Evolutionary conservation across 2,329 filamentous ascomycete genomes (phyloP), one percentile per base, ranked within the genome.

Genomic region (Colletotrichum cereale): DNA sequence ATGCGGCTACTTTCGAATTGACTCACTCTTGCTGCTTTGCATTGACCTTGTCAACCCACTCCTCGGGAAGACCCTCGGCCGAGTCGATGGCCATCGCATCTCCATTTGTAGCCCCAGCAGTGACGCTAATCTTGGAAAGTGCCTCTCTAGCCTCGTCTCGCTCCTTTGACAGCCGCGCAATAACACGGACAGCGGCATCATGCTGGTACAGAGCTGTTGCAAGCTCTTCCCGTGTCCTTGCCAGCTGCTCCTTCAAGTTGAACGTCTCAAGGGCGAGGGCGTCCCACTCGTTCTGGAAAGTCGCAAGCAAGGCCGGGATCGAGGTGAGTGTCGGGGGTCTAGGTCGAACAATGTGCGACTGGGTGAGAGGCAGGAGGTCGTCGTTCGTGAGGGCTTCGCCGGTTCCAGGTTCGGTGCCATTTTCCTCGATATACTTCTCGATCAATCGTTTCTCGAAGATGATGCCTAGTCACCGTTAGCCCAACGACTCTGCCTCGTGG

Each of bases 231-330:
- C 96, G 88, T 52, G 95, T 97, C 80, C 97, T 93, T 62, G 92
- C 88, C 73, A 99, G 86, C 79, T 97, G 94, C 81, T 98, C 93
- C 83, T 93, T 92, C 72, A 98, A 85, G 75, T 94, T 96, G 81
- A 95, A 98, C 62, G 94, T 93, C 84, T 99, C 96, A 44, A 98
- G 86, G 16, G 96, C 94, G 55, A 98, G 85, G 11, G 95, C 92
- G 80, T 99, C 96, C 96, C 96, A 99, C 86, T 99, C 96, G 81
- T 97, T 97, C 82, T 99, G 96, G 82, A 99, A 98, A 48, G 95
- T 93, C 61, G 94, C 93, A 67, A 99, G 92, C 67, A 99, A 89
- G 24, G 96, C 95, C 29, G 96, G 96, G 79, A 99, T 97, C 47
- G 96, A 99, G 66, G 96, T 98, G 77, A 98, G 90, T 42, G 94